These are phyloP conservation scores for Tetratostichococcus sp. DNA, from an alignment of 139 green algal genomes.

Conservation along the genomic window DNA sequence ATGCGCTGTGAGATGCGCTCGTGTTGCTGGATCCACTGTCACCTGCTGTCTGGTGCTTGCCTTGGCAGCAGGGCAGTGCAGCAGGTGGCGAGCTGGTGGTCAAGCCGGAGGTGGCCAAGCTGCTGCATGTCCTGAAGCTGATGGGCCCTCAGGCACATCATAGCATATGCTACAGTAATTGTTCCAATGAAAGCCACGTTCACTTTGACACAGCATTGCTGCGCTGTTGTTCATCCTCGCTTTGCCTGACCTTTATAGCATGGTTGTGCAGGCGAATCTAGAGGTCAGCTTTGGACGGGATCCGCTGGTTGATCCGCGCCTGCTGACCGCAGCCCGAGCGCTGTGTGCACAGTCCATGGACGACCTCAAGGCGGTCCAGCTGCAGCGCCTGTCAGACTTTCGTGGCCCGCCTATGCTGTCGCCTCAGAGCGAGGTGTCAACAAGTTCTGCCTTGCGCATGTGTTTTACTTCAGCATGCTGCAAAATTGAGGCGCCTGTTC, in stretches of 20 bases:
- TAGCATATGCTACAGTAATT: no score
- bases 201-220: no score
- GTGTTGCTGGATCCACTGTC: no score
- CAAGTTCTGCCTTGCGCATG: no score
- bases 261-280: neutral
- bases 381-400: slow-evolving; percentile 13
- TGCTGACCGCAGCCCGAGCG: slow-evolving; percentile 52
- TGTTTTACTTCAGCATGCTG: no score
- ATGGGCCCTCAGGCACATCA: neutral
- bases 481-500: no score
- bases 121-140: neutral
- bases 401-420: slow-evolving; percentile 23
- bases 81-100: neutral
- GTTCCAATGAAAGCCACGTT: no score
- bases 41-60: no score
- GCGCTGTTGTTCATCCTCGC: no score
- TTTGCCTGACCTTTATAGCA: no score
- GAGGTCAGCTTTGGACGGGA: slow-evolving; percentile 2
- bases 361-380: slow-evolving; percentile 32
- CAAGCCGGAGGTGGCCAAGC: neutral
- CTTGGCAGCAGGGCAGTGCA: neutral
- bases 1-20: no score
- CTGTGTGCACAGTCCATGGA: slow-evolving; percentile 31
- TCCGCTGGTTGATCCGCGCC: slow-evolving; percentile 31
- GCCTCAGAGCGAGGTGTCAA: slow-evolving; percentile 27